phyloP scores from a whole-genome alignment of 768 basidiomycete species.

The Xanthoconium stramineum region DNA sequence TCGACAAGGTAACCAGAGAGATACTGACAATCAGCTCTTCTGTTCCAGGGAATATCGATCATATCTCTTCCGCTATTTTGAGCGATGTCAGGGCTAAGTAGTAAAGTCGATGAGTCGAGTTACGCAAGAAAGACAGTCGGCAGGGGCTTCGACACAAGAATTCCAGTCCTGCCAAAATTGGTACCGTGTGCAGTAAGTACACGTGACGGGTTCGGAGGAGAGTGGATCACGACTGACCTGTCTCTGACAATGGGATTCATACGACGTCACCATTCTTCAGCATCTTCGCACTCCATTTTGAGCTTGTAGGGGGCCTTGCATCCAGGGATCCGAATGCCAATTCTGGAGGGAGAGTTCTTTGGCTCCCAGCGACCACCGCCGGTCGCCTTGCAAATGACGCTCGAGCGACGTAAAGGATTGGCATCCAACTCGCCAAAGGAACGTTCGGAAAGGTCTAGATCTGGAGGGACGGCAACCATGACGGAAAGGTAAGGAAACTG shows the following conservation, averaged over 20 bases:
- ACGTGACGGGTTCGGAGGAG: not conserved
- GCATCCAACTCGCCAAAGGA: conserved; percentile 70
- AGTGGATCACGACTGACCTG: conserved; percentile 29
- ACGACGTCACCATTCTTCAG: no score
- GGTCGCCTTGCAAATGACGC: conserved; percentile 69
- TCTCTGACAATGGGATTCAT: conserved; percentile 66
- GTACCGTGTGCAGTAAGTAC: conserved; percentile 41
- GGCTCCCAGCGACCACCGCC: conserved; percentile 83
- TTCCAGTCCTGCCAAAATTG: conserved; percentile 52
- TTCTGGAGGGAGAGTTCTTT: conserved; percentile 42
- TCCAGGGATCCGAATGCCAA: conserved; percentile 57
- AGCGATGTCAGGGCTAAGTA: conserved; percentile 61
- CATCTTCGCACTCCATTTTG: conserved; percentile 66
- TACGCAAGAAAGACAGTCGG: conserved; percentile 37
- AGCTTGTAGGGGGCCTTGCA: conserved; percentile 66
- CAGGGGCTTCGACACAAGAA: conserved; percentile 49
- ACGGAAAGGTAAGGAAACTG: conserved; percentile 25
- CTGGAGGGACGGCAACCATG: conserved; percentile 17
- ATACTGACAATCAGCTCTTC: conserved; percentile 85
- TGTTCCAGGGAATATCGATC: conserved; percentile 63
- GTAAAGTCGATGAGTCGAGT: not conserved
- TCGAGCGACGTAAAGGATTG: conserved; percentile 67
- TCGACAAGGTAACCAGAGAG: conserved; percentile 86
- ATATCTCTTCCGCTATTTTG: conserved; percentile 79
- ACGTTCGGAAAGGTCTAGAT: conserved; percentile 36